Conservation (phyloP, 805 yeast species). For the Naumovozyma castellii region DNA sequence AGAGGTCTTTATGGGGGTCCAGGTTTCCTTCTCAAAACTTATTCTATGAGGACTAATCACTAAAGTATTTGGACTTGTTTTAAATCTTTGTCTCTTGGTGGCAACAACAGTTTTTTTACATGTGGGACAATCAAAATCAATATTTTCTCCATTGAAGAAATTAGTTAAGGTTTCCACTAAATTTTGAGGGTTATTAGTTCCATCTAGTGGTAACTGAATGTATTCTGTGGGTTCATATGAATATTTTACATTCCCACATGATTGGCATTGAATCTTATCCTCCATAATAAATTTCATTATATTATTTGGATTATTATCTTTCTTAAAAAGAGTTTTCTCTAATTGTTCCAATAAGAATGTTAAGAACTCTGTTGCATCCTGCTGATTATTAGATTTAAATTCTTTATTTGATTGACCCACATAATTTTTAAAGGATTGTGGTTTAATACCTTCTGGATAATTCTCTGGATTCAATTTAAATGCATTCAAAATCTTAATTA, state of each 20-base stretch:
- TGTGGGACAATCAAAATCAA: conserved; percentile 55
- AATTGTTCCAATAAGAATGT: conserved; percentile 54
- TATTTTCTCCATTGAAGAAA: conserved; percentile 44
- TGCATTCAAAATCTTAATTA: conserved; percentile 74
- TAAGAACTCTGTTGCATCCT: conserved; percentile 90
- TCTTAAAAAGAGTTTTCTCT: conserved; percentile 36
- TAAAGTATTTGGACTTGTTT: conserved; percentile 58
- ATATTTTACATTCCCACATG: conserved; percentile 54
- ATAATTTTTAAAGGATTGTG: conserved; percentile 62
- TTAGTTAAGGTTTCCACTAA: conserved; percentile 38
- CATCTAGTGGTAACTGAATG: conserved; percentile 44
- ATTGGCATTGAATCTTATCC: conserved; percentile 45
- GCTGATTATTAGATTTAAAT: conserved; percentile 80
- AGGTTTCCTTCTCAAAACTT: conserved; percentile 52
- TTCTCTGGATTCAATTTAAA: conserved; percentile 37
- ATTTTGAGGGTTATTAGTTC: conserved; percentile 34
- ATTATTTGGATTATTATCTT: conserved; percentile 38
- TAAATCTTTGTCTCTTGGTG: conserved; percentile 19
- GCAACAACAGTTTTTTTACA: conserved; percentile 34
- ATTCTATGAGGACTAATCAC: conserved; percentile 72
- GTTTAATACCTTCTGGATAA: conserved; percentile 71
- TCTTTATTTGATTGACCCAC: conserved; percentile 75
- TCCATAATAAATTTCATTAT: conserved; percentile 56
- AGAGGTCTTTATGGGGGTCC: conserved; percentile 80
- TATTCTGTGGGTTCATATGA: conserved; percentile 49